Base-by-base conservation (phyloP, 768 basidiomycete genomes). In the Brasilioporus rufonigricans region DNA sequence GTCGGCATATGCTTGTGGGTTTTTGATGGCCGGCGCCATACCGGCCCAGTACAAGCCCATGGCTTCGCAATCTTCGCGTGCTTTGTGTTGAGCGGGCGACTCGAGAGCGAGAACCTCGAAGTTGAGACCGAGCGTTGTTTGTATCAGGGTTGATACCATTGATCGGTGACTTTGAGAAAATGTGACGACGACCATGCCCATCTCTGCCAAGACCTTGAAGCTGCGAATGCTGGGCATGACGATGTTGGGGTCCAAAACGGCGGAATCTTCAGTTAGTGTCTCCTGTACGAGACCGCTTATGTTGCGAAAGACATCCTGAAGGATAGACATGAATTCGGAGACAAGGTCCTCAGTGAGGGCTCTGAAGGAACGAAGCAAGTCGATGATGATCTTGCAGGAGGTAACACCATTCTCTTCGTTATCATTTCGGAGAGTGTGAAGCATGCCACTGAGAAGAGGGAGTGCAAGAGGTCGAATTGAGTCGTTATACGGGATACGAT, bases 351-450 rank as follows among this genome's bases (percentile, higher is more conserved):
- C 91, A 16, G 83, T 82, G 45, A 89, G 73, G 11, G 80, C 72
- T 63, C 89, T 83, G 68, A 89, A 91, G 48, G 80, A 83, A 46
- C 96, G 84, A 64, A 91, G 82, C 21, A 94, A 78, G 73, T 99
- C 96, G 55, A 93, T 87, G 65, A 97, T 79, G 52, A 86, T 89
- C 74, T 98, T 98, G 80, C 94, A 92, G 52, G 88, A 89, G 2
- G 86, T 80, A 31, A 88, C 80, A 3, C 91, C 97, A 65, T 94
- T 95, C 68, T 99, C 97, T 73, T 99, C 97, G 68, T 97, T 98
- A 75, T 99, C 97, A 60, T 82, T 76, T 24, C 89, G 86, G 29
- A 98, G 78, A 49, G 93, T 77, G 58, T 91, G 80, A 35, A 98
- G 78, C 84, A 97, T 85, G 49, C 92, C 86, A 51, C 78, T 78